Evolutionary conservation across 2,329 filamentous ascomycete species (phyloP).

Genomic region (Podosphaera xanthii): DNA sequence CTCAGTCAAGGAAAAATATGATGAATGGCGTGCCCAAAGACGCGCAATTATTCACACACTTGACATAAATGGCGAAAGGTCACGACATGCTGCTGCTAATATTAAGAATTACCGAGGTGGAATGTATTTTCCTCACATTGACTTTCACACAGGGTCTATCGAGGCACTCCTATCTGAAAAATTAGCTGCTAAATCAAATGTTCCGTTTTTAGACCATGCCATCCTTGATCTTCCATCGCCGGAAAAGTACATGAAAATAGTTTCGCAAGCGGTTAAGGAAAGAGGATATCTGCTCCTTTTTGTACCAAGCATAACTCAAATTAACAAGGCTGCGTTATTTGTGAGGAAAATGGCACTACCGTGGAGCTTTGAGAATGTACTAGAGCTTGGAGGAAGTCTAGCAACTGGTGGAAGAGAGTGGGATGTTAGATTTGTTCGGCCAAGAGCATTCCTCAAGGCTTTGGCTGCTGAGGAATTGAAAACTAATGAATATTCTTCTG

Average conservation of each 20-base stretch:
- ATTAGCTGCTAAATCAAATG: slow-evolving; percentile 18
- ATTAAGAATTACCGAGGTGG: slow-evolving; percentile 45
- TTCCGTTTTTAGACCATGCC: slow-evolving; percentile 47
- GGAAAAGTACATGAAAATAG: slow-evolving; percentile 24
- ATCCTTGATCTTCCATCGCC: slow-evolving; percentile 52
- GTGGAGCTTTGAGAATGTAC: slow-evolving; percentile 29
- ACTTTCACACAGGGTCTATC: slow-evolving; percentile 50
- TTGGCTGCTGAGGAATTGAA: slow-evolving; percentile 2
- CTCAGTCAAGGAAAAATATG: slow-evolving; percentile 5
- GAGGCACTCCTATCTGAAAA: slow-evolving; percentile 37
- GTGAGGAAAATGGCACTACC: slow-evolving; percentile 31
- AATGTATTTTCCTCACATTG: slow-evolving; percentile 44
- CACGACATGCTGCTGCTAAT: slow-evolving; percentile 37
- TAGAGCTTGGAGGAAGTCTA: slow-evolving; percentile 32
- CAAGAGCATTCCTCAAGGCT: slow-evolving; percentile 11
- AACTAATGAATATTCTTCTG: neutral
- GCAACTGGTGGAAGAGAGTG: slow-evolving; percentile 32
- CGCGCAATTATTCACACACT: slow-evolving; percentile 53
- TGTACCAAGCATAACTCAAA: slow-evolving; percentile 58
- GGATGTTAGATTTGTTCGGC: slow-evolving; percentile 31
- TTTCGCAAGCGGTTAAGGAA: slow-evolving; percentile 34
- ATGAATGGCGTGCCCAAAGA: slow-evolving; percentile 20
- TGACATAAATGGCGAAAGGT: slow-evolving; percentile 39
- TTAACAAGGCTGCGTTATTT: slow-evolving; percentile 36
- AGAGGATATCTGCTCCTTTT: slow-evolving; percentile 48